A percentile compares a stretch with the other conserved stretches of the same genome.
Evolutionary conservation across 2,329 filamentous ascomycete species (phyloP).

Genomic region (Penicillium sp.): DNA sequence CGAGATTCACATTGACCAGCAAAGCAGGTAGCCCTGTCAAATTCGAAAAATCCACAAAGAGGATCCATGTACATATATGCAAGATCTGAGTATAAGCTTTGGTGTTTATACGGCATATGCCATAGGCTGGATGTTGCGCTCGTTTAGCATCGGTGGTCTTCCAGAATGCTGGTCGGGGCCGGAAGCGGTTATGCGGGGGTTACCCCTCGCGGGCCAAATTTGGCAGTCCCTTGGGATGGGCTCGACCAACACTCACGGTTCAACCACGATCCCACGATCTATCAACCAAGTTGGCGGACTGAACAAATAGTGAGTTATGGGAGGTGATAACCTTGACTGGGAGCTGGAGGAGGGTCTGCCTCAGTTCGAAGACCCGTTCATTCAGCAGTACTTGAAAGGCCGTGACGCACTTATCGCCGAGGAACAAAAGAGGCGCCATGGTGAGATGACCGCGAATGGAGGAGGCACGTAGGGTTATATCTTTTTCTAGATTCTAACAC

Average conservation of each 20-base stretch:
- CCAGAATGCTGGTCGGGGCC: neutral
- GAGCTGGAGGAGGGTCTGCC: constrained; percentile 48
- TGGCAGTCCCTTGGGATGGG: neutral
- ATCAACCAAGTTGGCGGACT: neutral
- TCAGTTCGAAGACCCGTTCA: constrained; percentile 67
- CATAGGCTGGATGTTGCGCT: neutral
- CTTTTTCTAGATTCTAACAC: neutral
- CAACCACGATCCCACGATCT: neutral
- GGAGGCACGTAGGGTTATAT: neutral
- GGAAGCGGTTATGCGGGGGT: constrained; percentile 7
- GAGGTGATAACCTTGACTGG: constrained; percentile 30
- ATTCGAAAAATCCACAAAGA: too few species aligned
- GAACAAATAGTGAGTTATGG: constrained; percentile 12
- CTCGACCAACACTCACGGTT: neutral
- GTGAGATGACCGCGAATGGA: constrained; percentile 48
- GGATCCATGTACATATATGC: neutral
- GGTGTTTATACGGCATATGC: neutral
- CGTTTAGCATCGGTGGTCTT: constrained; percentile 1
- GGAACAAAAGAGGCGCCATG: constrained; percentile 80
- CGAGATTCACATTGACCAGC: neutral
- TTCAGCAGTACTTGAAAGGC: constrained; percentile 78
- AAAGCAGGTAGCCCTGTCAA: too few species aligned
- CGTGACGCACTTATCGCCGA: constrained; percentile 74
- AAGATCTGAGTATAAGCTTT: neutral
- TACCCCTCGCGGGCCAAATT: neutral